Evolutionary conservation across 768 basidiomycete species (phyloP).

Genomic region (Amanita subjunquillea): DNA sequence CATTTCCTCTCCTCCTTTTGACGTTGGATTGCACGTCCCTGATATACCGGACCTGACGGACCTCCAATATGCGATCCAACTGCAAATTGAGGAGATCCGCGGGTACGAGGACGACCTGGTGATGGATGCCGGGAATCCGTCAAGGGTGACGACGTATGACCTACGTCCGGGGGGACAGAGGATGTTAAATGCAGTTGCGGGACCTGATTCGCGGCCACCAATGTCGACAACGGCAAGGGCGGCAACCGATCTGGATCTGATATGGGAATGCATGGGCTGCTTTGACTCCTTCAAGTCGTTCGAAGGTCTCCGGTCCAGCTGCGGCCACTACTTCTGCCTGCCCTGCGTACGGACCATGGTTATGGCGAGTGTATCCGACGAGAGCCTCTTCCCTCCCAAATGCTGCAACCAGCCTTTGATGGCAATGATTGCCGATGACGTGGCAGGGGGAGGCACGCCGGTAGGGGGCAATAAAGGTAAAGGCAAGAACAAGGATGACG

Average conservation of each 20-base stretch:
- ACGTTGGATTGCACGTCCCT: neutral
- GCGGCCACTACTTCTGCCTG: constrained; percentile 36
- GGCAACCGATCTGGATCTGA: constrained; percentile 1
- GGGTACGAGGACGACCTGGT: neutral
- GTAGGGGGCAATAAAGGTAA: too few species aligned
- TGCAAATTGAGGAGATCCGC: constrained; percentile 1
- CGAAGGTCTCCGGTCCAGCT: constrained; percentile 26
- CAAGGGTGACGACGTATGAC: neutral
- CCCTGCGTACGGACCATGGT: constrained; percentile 33
- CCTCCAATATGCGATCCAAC: neutral
- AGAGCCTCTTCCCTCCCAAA: constrained; percentile 39
- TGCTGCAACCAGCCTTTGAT: constrained; percentile 26
- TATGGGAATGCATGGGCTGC: constrained; percentile 30
- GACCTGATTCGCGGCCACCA: neutral
- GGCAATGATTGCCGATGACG: neutral
- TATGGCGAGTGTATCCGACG: constrained; percentile 32
- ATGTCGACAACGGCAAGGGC: neutral
- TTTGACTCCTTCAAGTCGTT: constrained; percentile 17
- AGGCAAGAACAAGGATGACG: too few species aligned
- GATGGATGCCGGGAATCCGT: neutral
- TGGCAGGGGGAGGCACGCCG: neutral
- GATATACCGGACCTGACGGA: neutral
- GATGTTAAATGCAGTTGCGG: neutral
- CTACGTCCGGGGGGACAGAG: neutral
- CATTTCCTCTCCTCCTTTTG: neutral